Conservation (phyloP, 768 basidiomycete species). For the Boletus rufocinnamomeus region DNA sequence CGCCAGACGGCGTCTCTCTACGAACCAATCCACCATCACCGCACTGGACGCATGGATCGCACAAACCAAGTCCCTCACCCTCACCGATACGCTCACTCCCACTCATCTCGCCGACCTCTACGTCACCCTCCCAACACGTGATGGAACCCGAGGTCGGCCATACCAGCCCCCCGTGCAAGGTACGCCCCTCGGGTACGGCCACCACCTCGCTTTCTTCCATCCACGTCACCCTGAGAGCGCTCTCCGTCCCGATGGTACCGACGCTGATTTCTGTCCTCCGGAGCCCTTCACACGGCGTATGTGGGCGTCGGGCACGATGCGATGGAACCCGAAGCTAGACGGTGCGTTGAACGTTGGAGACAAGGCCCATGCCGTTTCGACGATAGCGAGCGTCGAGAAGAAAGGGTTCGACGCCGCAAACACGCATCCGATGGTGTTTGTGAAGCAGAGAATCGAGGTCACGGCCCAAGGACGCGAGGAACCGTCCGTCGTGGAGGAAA, state of each 20-base stretch:
- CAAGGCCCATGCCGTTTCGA: conserved; percentile 48
- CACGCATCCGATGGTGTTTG: conserved; percentile 71
- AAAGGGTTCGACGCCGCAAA: conserved; percentile 57
- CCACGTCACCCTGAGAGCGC: conserved; percentile 56
- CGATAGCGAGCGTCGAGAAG: conserved; percentile 54
- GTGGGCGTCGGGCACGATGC: conserved; percentile 77
- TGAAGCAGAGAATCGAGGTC: conserved; percentile 63
- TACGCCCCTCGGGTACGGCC: conserved; percentile 55
- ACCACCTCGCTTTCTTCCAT: conserved; percentile 77
- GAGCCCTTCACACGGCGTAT: conserved; percentile 74
- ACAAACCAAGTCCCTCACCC: conserved; percentile 45
- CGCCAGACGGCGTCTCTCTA: conserved; percentile 14
- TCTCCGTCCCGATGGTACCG: conserved; percentile 71
- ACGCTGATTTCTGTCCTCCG: conserved; percentile 70
- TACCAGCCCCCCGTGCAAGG: conserved; percentile 44
- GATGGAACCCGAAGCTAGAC: conserved; percentile 47
- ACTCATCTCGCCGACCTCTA: conserved; percentile 67
- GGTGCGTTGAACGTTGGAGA: conserved; percentile 55
- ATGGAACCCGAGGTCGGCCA: conserved; percentile 48
- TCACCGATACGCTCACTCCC: conserved; percentile 51
- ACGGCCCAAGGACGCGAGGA: conserved; percentile 43
- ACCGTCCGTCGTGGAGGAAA: conserved; percentile 59
- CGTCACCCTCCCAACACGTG: conserved; percentile 72
- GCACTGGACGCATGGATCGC: conserved; percentile 57
- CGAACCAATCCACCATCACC: conserved; percentile 15